Base-by-base conservation (phyloP, 163 green algal species). In the Scenedesmus sp. region DNA sequence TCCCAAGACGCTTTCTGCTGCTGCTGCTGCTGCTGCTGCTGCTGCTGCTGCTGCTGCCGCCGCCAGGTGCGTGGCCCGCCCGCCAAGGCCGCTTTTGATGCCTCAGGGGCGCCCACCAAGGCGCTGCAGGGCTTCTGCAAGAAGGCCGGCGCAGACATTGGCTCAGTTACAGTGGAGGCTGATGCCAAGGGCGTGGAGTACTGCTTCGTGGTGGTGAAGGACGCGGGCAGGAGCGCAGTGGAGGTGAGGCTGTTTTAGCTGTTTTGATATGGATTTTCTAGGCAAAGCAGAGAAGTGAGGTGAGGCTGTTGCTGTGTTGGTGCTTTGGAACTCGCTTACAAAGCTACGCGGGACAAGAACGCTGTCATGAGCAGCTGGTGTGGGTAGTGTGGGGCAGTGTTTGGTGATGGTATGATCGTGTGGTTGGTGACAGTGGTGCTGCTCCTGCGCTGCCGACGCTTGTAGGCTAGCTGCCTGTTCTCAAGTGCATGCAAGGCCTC, bases 141-240 rank as follows among this genome's bases (percentile, higher is more conserved):
- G 46, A 91, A 91, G 76, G 90, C 67, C 15, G 73, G 79, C 0
- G 88, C 92, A 15, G 34, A 57, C 89, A 83, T 34, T 16, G 76
- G 56, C 9, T 20, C 60, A 85, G 92, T 92, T 0, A 57, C 97
- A 2, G 60, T 70, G 5, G 95, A 98, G 91, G 93, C 96, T 1
- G 98, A 99, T 89, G 93, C 93, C 62, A 99, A 99, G 94, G 98
- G 98, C 5, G 95, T 97, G 73, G 97, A 99, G 94, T 99, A 99
- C 90, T 95, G 98, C 46, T 99, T 93, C 88, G 98, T 94, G 23
- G 91, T 90, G 1, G 93, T 98, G 7, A 93, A 94, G 74, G 93
- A 98, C 66, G 92, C 91, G 6, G 97, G 97, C 3, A 92, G 93
- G 1, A 54, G 93, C 8, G 95, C 97, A 26, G 96, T 92, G 8